Evolutionary conservation across 331 rosid species (phyloP), one percentile per base, ranked within the genome.

Genomic region (Phaseolus coccineus): DNA sequence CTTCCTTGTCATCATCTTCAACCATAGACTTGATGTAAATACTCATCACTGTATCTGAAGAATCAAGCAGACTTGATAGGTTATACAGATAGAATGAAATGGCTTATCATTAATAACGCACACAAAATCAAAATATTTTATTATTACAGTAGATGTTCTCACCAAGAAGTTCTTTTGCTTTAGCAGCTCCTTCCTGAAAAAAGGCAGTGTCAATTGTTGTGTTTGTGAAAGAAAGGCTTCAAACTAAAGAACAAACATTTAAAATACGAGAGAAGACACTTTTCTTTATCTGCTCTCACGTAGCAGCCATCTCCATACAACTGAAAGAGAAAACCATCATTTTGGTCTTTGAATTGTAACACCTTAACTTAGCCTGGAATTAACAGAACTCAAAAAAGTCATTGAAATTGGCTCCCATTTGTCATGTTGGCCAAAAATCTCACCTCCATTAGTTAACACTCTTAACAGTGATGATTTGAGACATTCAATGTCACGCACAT

Each of bases 1-100:
- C 92, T 86, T 93, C 98, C 86, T 96, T 93, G 89, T 93, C 97
- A 74, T 93, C 96, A 83, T 96, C 99, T 73, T 96, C 97, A 69
- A 82, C 87, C 99, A 96, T 88, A 69, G 94, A 81, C 90, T 96
- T 96, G 82, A 96, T 84, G 89, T 80, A 91, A 63, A 88, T 89
- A 77, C 68, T 84, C 96, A 96, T 90, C 87, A 93, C 91, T 8
- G 89, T 82, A 81, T 93, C 99, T 96, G 93, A 48, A 79, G 42
- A 70, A 56, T 64, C 69, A 50, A 79, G 75, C 53, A 56, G 15
- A 59, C 57, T 19, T 37, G 35, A 27, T 35, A 72, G 72, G 33
- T 77, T 67, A 73, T 66, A 67, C n/a, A 30, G 13, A 65, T 16
- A 30, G 76, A 62, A 71, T n/a, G 48, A 71, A 42, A 27, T 15